A percentile compares a stretch with the other conserved stretches of the same genome.
Evolutionary conservation across 345 rosid genomes (phyloP).

Genomic region (Sapria himalayana): DNA sequence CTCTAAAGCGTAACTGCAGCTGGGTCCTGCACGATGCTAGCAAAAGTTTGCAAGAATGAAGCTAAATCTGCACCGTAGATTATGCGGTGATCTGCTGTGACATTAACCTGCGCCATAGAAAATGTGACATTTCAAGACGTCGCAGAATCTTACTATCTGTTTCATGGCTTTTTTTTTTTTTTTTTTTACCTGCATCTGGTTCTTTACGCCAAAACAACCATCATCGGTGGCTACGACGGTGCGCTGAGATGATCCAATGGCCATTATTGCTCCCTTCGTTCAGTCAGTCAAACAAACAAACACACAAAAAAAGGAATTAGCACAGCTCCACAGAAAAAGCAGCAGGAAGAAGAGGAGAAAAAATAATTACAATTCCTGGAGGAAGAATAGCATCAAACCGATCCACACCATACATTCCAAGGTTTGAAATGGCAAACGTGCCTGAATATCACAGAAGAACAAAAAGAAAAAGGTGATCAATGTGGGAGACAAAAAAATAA

Average conservation of each 20-base stretch:
- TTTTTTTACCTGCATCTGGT: slow-evolving; percentile 70
- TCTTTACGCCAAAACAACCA: slow-evolving; percentile 76
- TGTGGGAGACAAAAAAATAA: no score
- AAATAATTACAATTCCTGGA: slow-evolving; percentile 69
- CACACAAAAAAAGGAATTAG: not conserved
- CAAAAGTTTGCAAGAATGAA: slow-evolving; percentile 73
- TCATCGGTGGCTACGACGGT: slow-evolving; percentile 67
- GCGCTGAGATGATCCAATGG: slow-evolving; percentile 86
- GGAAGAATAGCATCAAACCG: slow-evolving; percentile 95
- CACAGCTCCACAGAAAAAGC: not conserved
- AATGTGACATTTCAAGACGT: slow-evolving; percentile 10
- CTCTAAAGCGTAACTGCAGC: no score
- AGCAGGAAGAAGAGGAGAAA: slow-evolving; percentile 3
- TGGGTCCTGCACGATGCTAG: slow-evolving; percentile 76
- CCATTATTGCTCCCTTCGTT: slow-evolving; percentile 99
- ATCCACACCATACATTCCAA: slow-evolving; percentile 94
- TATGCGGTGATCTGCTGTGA: slow-evolving; percentile 86
- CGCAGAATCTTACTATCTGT: no score
- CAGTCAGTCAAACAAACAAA: no score
- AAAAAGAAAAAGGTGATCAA: no score
- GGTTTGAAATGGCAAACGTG: slow-evolving; percentile 89
- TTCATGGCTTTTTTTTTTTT: no score
- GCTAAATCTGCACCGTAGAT: slow-evolving; percentile 92
- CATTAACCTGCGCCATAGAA: slow-evolving; percentile 76
- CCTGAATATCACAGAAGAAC: slow-evolving; percentile 19